Conservation (phyloP, 176 grass and related monocot genomes). For the Musa acuminata region DNA sequence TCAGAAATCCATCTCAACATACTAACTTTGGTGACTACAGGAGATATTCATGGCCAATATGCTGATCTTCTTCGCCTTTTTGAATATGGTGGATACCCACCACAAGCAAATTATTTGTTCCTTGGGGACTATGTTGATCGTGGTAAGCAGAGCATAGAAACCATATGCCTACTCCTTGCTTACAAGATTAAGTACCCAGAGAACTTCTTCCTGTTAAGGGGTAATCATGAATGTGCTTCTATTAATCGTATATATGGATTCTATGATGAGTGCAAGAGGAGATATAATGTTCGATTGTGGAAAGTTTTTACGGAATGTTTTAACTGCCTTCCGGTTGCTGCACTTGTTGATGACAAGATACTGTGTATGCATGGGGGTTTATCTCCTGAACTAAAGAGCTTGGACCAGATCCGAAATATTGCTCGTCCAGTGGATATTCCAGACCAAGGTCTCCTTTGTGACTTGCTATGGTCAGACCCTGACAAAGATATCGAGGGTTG, state of each 20-base stretch:
- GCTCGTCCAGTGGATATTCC: slow-evolving; percentile 8
- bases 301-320: slow-evolving; percentile 10
- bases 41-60: slow-evolving; percentile 14
- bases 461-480: slow-evolving; percentile 8
- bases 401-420: slow-evolving; percentile 11
- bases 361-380: slow-evolving; percentile 10
- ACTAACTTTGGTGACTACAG: neutral
- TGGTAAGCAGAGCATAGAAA: slow-evolving; percentile 14
- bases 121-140: slow-evolving; percentile 13
- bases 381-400: slow-evolving; percentile 8
- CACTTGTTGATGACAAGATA: slow-evolving; percentile 11
- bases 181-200: slow-evolving; percentile 14
- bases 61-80: slow-evolving; percentile 9
- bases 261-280: slow-evolving; percentile 14
- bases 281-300: slow-evolving; percentile 11
- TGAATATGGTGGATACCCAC: slow-evolving; percentile 9
- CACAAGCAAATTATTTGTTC: slow-evolving; percentile 13
- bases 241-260: slow-evolving; percentile 14
- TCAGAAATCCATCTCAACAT: neutral
- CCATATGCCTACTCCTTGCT: slow-evolving; percentile 2
- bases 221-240: slow-evolving; percentile 10
- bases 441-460: slow-evolving; percentile 11
- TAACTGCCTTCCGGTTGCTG: slow-evolving; percentile 11
- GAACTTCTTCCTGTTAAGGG: slow-evolving; percentile 3
- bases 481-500: slow-evolving; percentile 8